Evolutionary conservation across 768 basidiomycete species (phyloP).

Genomic region (Hygrophorus russula): DNA sequence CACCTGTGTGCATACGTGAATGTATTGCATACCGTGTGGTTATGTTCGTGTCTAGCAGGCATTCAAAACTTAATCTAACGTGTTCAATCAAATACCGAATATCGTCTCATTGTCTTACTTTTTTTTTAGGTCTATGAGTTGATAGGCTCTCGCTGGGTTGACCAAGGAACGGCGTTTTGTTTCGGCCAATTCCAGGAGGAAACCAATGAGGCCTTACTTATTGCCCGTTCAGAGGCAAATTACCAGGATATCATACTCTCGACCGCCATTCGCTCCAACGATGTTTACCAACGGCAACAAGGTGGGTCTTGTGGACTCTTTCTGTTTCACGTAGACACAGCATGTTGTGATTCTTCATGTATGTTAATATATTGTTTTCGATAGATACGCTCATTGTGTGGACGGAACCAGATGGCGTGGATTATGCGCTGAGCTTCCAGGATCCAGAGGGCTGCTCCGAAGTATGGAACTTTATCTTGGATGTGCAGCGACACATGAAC

Average conservation of each 20-base stretch:
- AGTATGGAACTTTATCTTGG: constrained; percentile 94
- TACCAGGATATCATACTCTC: constrained; percentile 64
- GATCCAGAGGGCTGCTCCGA: constrained; percentile 92
- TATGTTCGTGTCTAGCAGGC: not conserved
- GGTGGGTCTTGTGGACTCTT: constrained; percentile 33
- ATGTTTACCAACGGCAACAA: constrained; percentile 82
- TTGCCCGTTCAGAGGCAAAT: constrained; percentile 74
- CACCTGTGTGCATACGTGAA: too few species aligned
- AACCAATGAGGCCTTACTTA: constrained; percentile 65
- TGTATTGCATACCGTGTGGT: not conserved
- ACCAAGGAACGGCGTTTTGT: constrained; percentile 95
- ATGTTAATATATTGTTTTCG: constrained; percentile 3
- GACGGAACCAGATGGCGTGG: constrained; percentile 92
- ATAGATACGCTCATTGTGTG: constrained; percentile 96
- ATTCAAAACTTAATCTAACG: constrained; percentile 3
- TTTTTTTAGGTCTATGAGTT: constrained; percentile 81
- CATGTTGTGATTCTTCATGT: constrained; percentile 5
- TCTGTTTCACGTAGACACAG: not conserved
- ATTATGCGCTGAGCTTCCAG: constrained; percentile 95
- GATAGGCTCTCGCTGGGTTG: constrained; percentile 82
- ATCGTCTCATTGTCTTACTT: constrained; percentile 5
- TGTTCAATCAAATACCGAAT: constrained; percentile 12
- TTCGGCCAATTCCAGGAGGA: constrained; percentile 79
- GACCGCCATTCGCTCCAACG: constrained; percentile 70
- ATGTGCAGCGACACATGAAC: constrained; percentile 82